Evolutionary conservation across 768 basidiomycete species (phyloP).

Genomic region (Dictyophora rubrovolvata): DNA sequence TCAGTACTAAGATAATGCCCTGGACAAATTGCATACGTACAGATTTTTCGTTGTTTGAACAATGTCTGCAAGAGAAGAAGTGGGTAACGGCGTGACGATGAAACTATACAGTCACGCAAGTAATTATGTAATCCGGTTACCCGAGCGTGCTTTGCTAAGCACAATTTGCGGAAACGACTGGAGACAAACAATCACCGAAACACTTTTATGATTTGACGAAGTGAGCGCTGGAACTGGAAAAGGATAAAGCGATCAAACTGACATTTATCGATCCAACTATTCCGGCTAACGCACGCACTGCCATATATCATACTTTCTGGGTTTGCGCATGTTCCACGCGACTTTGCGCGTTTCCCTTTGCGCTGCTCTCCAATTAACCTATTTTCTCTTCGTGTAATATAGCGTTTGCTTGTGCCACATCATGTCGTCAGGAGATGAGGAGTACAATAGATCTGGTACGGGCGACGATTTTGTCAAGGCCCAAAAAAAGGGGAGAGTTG

Average conservation of each 20-base stretch:
- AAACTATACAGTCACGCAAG: not conserved
- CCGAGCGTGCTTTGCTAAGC: not conserved
- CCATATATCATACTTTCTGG: not conserved
- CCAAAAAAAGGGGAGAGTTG: conserved; percentile 57
- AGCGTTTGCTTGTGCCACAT: not conserved
- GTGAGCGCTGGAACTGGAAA: not conserved
- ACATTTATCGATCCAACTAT: not conserved
- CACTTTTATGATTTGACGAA: not conserved
- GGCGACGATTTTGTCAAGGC: not conserved
- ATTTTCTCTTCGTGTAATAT: not conserved
- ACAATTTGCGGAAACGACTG: not conserved
- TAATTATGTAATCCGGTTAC: not conserved
- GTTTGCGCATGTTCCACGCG: not conserved
- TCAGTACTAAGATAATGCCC: not conserved
- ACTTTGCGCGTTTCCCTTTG: not conserved
- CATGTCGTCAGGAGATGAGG: conserved; percentile 13
- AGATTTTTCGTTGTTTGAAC: not conserved
- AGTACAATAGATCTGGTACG: conserved; percentile 9
- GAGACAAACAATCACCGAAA: not conserved
- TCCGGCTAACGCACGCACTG: not conserved
- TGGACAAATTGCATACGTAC: not conserved
- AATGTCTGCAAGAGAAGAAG: not conserved
- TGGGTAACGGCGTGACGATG: not conserved
- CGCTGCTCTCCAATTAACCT: not conserved
- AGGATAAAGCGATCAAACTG: not conserved